Base-by-base conservation (phyloP, 2,329 filamentous ascomycete species). In the Fusarium nodosum region DNA sequence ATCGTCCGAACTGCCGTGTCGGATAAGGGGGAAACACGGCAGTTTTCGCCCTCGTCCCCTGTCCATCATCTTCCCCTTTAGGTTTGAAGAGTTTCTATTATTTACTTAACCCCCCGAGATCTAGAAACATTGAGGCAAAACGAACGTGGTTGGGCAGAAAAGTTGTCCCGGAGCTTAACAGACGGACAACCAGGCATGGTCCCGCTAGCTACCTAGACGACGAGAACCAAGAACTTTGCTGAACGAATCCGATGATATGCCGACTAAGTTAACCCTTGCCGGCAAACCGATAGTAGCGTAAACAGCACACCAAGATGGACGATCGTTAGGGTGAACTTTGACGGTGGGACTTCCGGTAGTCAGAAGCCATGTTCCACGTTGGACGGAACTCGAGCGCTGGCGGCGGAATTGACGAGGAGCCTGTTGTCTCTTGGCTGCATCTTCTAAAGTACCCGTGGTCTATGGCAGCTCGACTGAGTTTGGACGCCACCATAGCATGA, bases 191-290 rank as follows among this genome's bases (percentile, higher is more conserved):
- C 34, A 50, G 39, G 45, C 38, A n/a, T 50, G 30, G 30, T 3
- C 44, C 47, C 38, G 60, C 44, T 50, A 48, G 38, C 26, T 50
- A 48, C 33, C 26, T 57, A 64, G 31, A 55, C 50, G 38, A 45
- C 33, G 47, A 9, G 47, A 9, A 26, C 31, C 22, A 36, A 36
- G 22, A 34, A 26, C 26, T 30, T 46, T 30, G 12, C n/a, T 30
- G 10, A n/a, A 46, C 26, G 42, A 46, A 46, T 46, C 42, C 41
- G 3, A 26, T 26, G 41, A 44, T 44, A 44, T 44, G 16, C 41
- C 41, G 11, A 28, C 12, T 12, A 26, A 9, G 41, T 18, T 11
- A 28, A 24, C 22, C 41, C 12, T 26, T 36, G 18, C n/a, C 24
- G 24, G 22, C 12, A 51, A 36, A 20, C n/a, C 22, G 33, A 28